Conservation (phyloP, 2,329 filamentous ascomycete species). For the Nemania diffusa region DNA sequence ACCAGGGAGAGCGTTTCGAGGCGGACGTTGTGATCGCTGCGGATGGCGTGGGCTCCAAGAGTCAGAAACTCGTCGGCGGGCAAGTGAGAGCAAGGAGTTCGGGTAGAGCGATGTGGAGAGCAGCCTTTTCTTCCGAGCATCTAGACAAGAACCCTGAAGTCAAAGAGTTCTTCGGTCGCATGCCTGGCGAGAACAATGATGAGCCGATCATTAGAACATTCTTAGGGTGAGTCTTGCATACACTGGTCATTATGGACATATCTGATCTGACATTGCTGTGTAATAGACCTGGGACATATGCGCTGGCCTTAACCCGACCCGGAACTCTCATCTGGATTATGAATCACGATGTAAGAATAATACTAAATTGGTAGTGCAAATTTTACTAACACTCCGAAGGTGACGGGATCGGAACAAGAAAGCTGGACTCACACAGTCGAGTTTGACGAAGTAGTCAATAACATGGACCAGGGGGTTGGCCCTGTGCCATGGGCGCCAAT, state of each 20-base stretch:
- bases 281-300: conserved; percentile 55
- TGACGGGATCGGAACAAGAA: conserved; percentile 52
- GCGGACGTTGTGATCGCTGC: conserved; percentile 61
- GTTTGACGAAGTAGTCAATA: conserved; percentile 50
- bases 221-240: conserved; percentile 55
- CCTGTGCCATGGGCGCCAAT: conserved; percentile 47
- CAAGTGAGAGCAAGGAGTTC: conserved; percentile 55
- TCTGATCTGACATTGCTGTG: conserved; percentile 41
- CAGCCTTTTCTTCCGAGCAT: conserved; percentile 55
- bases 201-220: conserved; percentile 57
- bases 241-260: conserved; percentile 45
- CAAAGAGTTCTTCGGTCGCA: conserved; percentile 53
- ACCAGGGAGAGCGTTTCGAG: conserved; percentile 59
- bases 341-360: conserved; percentile 51
- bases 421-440: conserved; percentile 53
- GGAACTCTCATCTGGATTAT: conserved; percentile 54
- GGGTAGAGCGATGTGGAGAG: conserved; percentile 57
- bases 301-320: conserved; percentile 49
- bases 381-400: conserved; percentile 39
- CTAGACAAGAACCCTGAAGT: conserved; percentile 54
- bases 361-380: background rate
- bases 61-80: conserved; percentile 56
- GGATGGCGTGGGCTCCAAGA: conserved; percentile 60
- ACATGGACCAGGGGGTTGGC: conserved; percentile 51
- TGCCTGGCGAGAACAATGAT: conserved; percentile 55